Base-by-base conservation (phyloP, 2,329 filamentous ascomycete species). In the Stagonosporopsis rhizophila region DNA sequence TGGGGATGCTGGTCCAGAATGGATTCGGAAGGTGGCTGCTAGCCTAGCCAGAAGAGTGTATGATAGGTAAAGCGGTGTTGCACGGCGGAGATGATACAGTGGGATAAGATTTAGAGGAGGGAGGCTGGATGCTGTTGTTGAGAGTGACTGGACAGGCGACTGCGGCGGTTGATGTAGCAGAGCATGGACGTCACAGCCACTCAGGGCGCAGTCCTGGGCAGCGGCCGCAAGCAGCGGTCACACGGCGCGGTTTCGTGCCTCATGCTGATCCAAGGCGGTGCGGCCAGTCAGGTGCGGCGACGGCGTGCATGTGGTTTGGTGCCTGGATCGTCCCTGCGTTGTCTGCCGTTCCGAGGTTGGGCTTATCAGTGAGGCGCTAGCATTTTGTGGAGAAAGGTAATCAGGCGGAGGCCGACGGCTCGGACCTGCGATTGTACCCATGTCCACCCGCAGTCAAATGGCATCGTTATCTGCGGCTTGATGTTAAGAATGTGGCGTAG, bases 151-250 rank as follows among this genome's bases (percentile, higher is more conserved):
- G 48, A 44, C 22, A 23, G 15, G 17, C 22, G 23, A 12, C 5
- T 8, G 40, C 34, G 32, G 39, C 19, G 20, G 46, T 28, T 44
- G 32, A 44, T 47, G 54, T 59, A 67, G 65, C 59, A 66, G 66
- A 61, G 64, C 64, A 49, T 45, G 44, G 44, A 52, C 40, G 46
- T 53, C 53, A 59, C 58, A 69, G 66, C 72, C 72, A 74, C 61
- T 74, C 65, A 72, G 45, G 68, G 65, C 70, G 70, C 70, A 68
- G 71, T 49, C 40, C 50, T 58, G 56, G 70, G 48, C 64, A 62
- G 59, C 60, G 62, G 64, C 56, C 52, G 50, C 32, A 27, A 44
- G 22, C 51, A 44, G 22, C 51, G 62, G 67, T 73, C 73, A 74
- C 61, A 67, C 65, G 61, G 56, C 51, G 47, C 59, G 56, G 66